Evolutionary conservation across 2,329 filamentous ascomycete species (phyloP).

Genomic region (Exophiala dermatitidis): DNA sequence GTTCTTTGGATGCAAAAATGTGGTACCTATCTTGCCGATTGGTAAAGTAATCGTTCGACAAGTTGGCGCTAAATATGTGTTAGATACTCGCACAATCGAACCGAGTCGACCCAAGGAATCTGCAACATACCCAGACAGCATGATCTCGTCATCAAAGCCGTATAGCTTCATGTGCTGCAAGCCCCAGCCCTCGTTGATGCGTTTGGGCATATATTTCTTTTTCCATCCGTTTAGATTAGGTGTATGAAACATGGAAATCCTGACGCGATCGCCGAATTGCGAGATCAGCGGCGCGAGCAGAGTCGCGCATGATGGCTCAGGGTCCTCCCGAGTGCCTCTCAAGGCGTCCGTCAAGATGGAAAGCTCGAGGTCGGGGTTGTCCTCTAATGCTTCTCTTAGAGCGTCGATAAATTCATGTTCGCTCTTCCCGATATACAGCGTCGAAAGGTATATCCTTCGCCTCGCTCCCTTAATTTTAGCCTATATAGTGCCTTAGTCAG

Average conservation of each 20-base stretch:
- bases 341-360: slow-evolving; percentile 89
- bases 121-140: slow-evolving; percentile 68
- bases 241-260: slow-evolving; percentile 96
- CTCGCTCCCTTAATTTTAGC: slow-evolving; percentile 74
- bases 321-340: slow-evolving; percentile 83
- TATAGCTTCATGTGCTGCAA: slow-evolving; percentile 99
- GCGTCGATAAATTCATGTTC: slow-evolving; percentile 82
- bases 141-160: slow-evolving; percentile 88
- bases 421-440: slow-evolving; percentile 88
- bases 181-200: slow-evolving; percentile 97
- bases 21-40: slow-evolving; percentile 94
- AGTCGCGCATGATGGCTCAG: slow-evolving; percentile 77
- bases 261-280: slow-evolving; percentile 76
- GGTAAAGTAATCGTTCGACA: slow-evolving; percentile 91
- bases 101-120: slow-evolving; percentile 1
- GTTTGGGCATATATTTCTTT: slow-evolving; percentile 74
- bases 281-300: slow-evolving; percentile 81
- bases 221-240: slow-evolving; percentile 83
- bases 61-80: slow-evolving; percentile 59
- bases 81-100: slow-evolving; percentile 3
- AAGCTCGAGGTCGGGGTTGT: slow-evolving; percentile 68
- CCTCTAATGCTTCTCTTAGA: slow-evolving; percentile 64
- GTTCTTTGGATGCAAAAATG: slow-evolving; percentile 68
- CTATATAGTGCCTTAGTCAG: slow-evolving; percentile 39
- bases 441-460: slow-evolving; percentile 81